Evolutionary conservation across 768 basidiomycete species (phyloP).

Genomic region (Sarcomyxa edulis): DNA sequence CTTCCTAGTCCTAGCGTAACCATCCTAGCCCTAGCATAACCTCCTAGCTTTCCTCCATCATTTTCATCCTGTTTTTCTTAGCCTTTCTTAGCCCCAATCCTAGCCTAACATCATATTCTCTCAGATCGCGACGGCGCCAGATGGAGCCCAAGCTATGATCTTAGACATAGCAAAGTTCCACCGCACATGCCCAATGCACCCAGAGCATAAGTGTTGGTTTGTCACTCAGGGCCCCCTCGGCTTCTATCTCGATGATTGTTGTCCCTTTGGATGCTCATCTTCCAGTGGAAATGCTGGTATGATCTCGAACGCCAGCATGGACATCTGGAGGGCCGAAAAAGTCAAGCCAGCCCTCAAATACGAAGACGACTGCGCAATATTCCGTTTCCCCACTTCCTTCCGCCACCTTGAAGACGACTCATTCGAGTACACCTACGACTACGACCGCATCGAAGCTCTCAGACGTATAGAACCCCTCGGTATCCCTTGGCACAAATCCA

Average conservation of each 20-base stretch:
- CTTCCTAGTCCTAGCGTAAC: no score
- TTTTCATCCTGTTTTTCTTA: no score
- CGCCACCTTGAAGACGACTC: conserved; percentile 5
- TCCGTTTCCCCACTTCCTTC: conserved; percentile 11
- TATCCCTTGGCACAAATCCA: conserved; percentile 17
- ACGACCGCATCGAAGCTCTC: conserved; percentile 13
- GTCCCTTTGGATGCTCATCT: conserved; percentile 11
- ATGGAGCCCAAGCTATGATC: conserved; percentile 16
- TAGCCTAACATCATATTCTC: no score
- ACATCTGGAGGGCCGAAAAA: conserved; percentile 9
- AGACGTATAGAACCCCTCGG: conserved; percentile 11
- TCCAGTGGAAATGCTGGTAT: conserved; percentile 14
- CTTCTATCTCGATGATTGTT: conserved; percentile 15
- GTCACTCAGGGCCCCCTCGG: conserved; percentile 8
- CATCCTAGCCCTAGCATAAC: no score
- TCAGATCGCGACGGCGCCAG: conserved; percentile 15
- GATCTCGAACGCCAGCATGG: conserved; percentile 9
- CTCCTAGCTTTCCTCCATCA: no score
- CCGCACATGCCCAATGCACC: conserved; percentile 9
- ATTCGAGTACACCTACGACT: conserved; percentile 11
- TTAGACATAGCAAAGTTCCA: conserved; percentile 17
- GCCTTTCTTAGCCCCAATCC: no score
- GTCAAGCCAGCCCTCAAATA: conserved; percentile 7
- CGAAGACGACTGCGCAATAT: conserved; percentile 13
- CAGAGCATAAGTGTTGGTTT: conserved; percentile 11